These are phyloP conservation scores for Spongiforma sp. DNA, from an alignment of 1,284 basidiomycete species.

Conservation along the genomic window DNA sequence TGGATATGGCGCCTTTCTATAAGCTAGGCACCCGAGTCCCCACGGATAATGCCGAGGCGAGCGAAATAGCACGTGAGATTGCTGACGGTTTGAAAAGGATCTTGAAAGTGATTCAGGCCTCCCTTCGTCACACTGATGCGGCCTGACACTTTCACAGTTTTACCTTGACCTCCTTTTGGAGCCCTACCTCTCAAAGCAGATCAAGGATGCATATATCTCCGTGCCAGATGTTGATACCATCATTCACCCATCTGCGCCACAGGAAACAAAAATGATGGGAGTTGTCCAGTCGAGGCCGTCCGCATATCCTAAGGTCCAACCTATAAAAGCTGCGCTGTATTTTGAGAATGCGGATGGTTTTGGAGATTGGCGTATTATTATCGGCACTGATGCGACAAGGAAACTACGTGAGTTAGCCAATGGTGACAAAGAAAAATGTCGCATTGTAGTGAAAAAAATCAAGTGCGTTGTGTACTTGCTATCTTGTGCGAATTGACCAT, in stretches of 20 bases:
- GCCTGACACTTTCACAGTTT: slow-evolving; percentile 22
- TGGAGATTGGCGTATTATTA: slow-evolving; percentile 57
- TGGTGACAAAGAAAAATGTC: slow-evolving; percentile 47
- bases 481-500: slow-evolving; percentile 3
- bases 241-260: neutral
- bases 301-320: slow-evolving; percentile 51
- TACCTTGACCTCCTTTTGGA: slow-evolving; percentile 28
- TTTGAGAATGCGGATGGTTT: slow-evolving; percentile 57
- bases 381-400: slow-evolving; percentile 49
- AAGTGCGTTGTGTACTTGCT: slow-evolving; percentile 41
- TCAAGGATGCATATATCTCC: slow-evolving; percentile 21
- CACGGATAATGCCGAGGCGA: slow-evolving; percentile 25
- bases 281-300: slow-evolving; percentile 18
- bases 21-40: slow-evolving; percentile 35
- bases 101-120: slow-evolving; percentile 32
- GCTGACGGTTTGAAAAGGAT: slow-evolving; percentile 28
- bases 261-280: neutral
- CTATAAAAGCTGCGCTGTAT: slow-evolving; percentile 53
- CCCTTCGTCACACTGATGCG: neutral
- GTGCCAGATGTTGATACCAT: neutral
- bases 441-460: slow-evolving; percentile 63
- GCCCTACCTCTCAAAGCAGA: slow-evolving; percentile 18
- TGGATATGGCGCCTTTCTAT: slow-evolving; percentile 35
- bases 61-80: slow-evolving; percentile 24
- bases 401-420: slow-evolving; percentile 48